These are phyloP conservation scores for Apiotrichum sp. DNA, from an alignment of 1,284 basidiomycete genomes.

Conservation along the genomic window DNA sequence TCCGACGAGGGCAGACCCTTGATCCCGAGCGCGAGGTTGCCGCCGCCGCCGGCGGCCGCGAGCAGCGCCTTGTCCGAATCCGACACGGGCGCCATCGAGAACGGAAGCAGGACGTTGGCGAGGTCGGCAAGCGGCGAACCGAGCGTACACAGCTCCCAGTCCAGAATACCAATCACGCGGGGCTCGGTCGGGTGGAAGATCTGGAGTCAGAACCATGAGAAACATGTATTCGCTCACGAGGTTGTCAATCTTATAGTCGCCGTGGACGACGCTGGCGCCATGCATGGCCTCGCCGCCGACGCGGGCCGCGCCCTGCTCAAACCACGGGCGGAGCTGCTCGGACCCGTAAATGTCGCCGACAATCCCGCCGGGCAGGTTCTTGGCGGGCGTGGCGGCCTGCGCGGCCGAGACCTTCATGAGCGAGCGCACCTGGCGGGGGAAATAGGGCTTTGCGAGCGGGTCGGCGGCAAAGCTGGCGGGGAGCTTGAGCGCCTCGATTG, in stretches of 20 bases:
- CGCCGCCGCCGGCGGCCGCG: conserved; percentile 4
- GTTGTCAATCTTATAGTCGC: conserved; percentile 95
- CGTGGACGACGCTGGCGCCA: conserved; percentile 66
- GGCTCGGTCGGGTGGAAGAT: conserved; percentile 90
- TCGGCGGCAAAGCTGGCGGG: conserved; percentile 64
- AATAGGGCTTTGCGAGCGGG: conserved; percentile 58
- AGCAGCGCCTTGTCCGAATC: conserved; percentile 7
- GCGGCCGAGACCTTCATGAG: conserved; percentile 66
- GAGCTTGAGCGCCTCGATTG: conserved; percentile 64
- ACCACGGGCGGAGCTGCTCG: conserved; percentile 66
- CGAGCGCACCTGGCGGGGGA: conserved; percentile 85
- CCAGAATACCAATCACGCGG: conserved; percentile 83
- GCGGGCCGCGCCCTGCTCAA: conserved; percentile 55
- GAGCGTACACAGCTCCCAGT: conserved; percentile 93
- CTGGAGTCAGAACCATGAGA: background rate
- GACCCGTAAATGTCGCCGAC: conserved; percentile 53
- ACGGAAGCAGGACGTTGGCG: conserved; percentile 58
- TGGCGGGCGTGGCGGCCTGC: conserved; percentile 64
- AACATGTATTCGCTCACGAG: conserved; percentile 4
- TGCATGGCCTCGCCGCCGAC: conserved; percentile 66
- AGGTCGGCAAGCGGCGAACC: conserved; percentile 86
- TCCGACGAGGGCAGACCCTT: conserved; percentile 55
- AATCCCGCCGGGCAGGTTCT: conserved; percentile 26
- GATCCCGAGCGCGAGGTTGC: conserved; percentile 46
- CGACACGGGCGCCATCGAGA: conserved; percentile 58